Evolutionary conservation across 225 moss, liverwort and hornwort species (phyloP).

Genomic region (Pleurozium schreberi): DNA sequence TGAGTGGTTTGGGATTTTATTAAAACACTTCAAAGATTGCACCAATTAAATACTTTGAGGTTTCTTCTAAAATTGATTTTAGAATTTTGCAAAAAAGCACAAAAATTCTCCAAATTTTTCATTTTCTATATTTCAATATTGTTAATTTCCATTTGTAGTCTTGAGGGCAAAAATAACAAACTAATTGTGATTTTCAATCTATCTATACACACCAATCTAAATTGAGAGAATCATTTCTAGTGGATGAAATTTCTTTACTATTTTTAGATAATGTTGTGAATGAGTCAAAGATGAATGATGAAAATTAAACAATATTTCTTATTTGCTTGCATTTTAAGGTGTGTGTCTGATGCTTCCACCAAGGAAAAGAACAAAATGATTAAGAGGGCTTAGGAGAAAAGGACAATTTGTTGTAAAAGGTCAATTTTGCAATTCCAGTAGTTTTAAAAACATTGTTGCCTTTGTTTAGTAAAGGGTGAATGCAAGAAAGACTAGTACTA

Average conservation of each 20-base stretch:
- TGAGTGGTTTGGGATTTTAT: neutral
- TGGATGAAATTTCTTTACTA: neutral
- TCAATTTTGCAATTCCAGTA: neutral
- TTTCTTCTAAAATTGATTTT: neutral
- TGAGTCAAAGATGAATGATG: neutral
- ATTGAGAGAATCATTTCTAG: neutral
- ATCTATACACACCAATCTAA: neutral
- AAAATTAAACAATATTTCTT: neutral
- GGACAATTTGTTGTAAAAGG: neutral
- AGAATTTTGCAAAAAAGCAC: too few species aligned
- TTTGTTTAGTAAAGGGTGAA: too few species aligned
- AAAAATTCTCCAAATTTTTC: neutral
- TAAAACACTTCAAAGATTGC: neutral
- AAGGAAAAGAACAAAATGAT: neutral
- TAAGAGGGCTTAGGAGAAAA: neutral
- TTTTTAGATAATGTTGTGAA: rapidly evolving
- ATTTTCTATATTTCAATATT: neutral
- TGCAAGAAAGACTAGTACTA: too few species aligned
- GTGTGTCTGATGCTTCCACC: rapidly evolving
- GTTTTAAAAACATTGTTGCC: neutral
- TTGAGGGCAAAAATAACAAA: neutral
- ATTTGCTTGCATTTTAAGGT: neutral
- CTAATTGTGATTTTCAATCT: neutral
- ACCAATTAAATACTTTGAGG: neutral
- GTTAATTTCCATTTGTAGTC: neutral